Evolutionary conservation across 371 early-diverging fungal genomes (phyloP).

Genomic region (Lichtheimia ornata): DNA sequence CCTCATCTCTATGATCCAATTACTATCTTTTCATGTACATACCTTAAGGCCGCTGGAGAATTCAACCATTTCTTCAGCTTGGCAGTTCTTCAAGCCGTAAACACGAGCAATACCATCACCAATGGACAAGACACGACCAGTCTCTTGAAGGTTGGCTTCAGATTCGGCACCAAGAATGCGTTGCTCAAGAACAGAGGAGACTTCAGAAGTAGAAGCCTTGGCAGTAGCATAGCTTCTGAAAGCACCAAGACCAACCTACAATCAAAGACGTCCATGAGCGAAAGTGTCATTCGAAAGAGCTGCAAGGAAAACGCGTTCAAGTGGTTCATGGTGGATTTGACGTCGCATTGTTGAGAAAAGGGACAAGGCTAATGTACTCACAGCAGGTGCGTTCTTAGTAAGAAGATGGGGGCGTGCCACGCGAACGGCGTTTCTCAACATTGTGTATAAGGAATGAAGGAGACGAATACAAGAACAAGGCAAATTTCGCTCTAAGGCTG

Average conservation of each 20-base stretch:
- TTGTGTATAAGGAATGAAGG: conserved; percentile 11
- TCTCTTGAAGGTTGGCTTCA: conserved; percentile 89
- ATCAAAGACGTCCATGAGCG: conserved; percentile 39
- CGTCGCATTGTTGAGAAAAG: not conserved
- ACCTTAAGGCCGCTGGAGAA: conserved; percentile 95
- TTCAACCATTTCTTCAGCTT: conserved; percentile 99
- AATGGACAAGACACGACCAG: conserved; percentile 95
- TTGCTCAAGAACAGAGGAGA: conserved; percentile 88
- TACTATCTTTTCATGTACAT: conserved; percentile 6
- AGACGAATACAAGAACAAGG: conserved; percentile 2
- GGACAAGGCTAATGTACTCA: conserved; percentile 14
- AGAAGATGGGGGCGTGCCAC: conserved; percentile 47
- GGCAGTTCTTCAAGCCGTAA: conserved; percentile 92
- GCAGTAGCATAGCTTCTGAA: conserved; percentile 56
- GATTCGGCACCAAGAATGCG: conserved; percentile 83
- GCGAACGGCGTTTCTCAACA: conserved; percentile 58
- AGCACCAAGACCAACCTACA: conserved; percentile 43
- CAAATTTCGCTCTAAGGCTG: conserved; percentile 5
- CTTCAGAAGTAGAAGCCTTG: conserved; percentile 71
- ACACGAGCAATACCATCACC: conserved; percentile 99
- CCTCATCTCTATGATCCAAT: not conserved
- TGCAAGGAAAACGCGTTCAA: not conserved
- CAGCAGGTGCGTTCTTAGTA: conserved; percentile 36
- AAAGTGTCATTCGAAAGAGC: conserved; percentile 50
- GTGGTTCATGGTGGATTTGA: not conserved